Evolutionary conservation across 169 alveolate species (phyloP).

Genomic region (Plasmodium berghei): DNA sequence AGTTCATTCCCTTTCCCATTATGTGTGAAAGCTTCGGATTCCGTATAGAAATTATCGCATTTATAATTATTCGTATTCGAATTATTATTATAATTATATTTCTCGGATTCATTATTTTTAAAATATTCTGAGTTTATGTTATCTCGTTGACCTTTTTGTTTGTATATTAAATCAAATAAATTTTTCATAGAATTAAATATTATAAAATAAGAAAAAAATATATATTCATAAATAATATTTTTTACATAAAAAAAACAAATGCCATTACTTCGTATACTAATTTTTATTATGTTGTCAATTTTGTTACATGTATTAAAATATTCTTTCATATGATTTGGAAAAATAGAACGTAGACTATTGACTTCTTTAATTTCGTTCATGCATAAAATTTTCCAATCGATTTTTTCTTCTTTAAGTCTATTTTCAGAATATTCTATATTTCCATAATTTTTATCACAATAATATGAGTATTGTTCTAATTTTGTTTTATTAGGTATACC

Average conservation of each 20-base stretch:
- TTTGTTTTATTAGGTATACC: not conserved
- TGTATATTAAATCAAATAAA: slow-evolving; percentile 43
- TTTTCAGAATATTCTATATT: not conserved
- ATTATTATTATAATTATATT: not conserved
- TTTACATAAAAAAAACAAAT: slow-evolving; percentile 72
- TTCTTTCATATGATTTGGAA: slow-evolving; percentile 29
- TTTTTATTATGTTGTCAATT: slow-evolving; percentile 75
- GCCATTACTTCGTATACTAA: slow-evolving; percentile 73
- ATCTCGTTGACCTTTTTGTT: not conserved
- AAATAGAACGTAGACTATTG: slow-evolving; percentile 42
- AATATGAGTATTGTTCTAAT: not conserved
- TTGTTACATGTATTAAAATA: slow-evolving; percentile 76
- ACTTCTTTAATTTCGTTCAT: slow-evolving; percentile 61
- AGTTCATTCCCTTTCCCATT: not conserved
- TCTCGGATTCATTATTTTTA: not conserved
- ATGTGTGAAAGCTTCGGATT: no score
- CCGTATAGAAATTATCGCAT: not conserved
- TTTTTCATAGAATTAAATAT: slow-evolving; percentile 64
- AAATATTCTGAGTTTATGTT: not conserved
- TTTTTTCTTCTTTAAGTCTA: not conserved
- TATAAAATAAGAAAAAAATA: slow-evolving; percentile 71
- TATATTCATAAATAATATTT: slow-evolving; percentile 32
- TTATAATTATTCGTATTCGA: not conserved
- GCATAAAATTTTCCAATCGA: slow-evolving; percentile 6
- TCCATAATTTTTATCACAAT: not conserved